Conservation (phyloP, 169 alveolate species). For the Eimeria falciformis region DNA sequence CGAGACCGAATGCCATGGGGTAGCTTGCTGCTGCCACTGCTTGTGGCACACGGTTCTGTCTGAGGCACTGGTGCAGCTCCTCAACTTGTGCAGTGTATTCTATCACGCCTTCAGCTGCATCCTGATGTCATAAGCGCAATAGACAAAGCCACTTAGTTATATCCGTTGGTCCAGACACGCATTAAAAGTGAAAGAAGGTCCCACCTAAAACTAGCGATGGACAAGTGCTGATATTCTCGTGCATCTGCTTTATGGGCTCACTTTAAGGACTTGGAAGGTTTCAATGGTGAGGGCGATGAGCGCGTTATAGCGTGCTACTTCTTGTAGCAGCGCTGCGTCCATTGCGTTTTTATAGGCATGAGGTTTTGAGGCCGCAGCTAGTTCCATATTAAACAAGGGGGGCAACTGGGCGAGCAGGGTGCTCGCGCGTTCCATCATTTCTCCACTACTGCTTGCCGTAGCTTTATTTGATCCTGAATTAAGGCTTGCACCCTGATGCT, state of each 20-base stretch:
- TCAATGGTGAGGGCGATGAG: slow-evolving; percentile 84
- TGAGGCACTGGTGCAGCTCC: slow-evolving; percentile 84
- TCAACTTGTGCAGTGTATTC: slow-evolving; percentile 92
- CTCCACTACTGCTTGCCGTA: background rate
- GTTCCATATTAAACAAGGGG: slow-evolving; percentile 87
- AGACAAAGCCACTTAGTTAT: background rate
- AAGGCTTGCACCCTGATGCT: slow-evolving; percentile 48
- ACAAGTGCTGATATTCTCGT: background rate
- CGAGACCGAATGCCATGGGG: slow-evolving; percentile 92
- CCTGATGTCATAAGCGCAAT: slow-evolving; percentile 64
- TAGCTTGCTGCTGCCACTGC: slow-evolving; percentile 90
- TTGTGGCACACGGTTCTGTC: slow-evolving; percentile 91
- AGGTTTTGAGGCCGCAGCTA: slow-evolving; percentile 89
- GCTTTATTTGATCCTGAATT: background rate
- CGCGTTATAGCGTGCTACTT: slow-evolving; percentile 91
- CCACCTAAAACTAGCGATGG: background rate
- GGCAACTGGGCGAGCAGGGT: slow-evolving; percentile 87
- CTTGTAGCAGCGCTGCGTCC: slow-evolving; percentile 93
- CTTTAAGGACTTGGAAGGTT: slow-evolving; percentile 82
- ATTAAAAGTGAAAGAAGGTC: background rate
- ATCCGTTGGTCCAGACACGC: background rate
- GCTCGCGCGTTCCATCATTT: slow-evolving; percentile 28
- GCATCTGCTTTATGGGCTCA: background rate
- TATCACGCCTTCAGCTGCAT: slow-evolving; percentile 91
- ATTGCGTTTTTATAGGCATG: slow-evolving; percentile 91